Conservation (phyloP, 108 stramenopile species). For the Cyclotella baltica region DNA sequence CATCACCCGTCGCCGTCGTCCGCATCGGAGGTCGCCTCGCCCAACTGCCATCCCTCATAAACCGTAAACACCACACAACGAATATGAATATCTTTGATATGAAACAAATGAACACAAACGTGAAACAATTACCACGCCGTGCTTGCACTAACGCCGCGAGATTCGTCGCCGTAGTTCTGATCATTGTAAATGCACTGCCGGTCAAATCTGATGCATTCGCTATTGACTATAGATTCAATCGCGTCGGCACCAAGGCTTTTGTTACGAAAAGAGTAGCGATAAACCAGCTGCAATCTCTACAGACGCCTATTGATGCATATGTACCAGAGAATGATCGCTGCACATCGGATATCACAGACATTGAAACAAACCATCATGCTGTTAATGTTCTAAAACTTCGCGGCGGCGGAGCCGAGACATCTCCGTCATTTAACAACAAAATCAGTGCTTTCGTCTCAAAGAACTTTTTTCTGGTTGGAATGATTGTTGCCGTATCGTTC, state of each 20-base stretch:
- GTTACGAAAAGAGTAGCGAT: too few species aligned
- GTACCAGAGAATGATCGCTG: not conserved
- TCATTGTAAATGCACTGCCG: slow-evolving; percentile 20
- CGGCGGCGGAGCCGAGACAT: too few species aligned
- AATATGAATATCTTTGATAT: too few species aligned
- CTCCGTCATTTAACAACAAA: slow-evolving; percentile 17
- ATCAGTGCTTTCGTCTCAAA: slow-evolving; percentile 60
- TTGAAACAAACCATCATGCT: not conserved
- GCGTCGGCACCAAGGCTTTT: not conserved
- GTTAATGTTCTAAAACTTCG: not conserved
- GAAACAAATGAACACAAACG: not conserved
- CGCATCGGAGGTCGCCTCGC: too few species aligned
- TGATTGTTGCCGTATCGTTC: slow-evolving; percentile 72
- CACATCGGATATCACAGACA: not conserved
- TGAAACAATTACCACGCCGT: not conserved
- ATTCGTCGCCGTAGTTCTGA: slow-evolving; percentile 10
- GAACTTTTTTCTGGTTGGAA: slow-evolving; percentile 85
- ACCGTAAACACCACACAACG: too few species aligned
- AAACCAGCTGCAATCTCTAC: too few species aligned
- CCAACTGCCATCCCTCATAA: too few species aligned
- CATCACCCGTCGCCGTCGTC: too few species aligned
- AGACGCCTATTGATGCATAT: not conserved
- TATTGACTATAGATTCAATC: not conserved
- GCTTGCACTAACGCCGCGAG: not conserved
- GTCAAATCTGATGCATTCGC: slow-evolving; percentile 37